phyloP scores from a whole-genome alignment of 352 stramenopile genomes.

The Peronosclerospora sorghi region DNA sequence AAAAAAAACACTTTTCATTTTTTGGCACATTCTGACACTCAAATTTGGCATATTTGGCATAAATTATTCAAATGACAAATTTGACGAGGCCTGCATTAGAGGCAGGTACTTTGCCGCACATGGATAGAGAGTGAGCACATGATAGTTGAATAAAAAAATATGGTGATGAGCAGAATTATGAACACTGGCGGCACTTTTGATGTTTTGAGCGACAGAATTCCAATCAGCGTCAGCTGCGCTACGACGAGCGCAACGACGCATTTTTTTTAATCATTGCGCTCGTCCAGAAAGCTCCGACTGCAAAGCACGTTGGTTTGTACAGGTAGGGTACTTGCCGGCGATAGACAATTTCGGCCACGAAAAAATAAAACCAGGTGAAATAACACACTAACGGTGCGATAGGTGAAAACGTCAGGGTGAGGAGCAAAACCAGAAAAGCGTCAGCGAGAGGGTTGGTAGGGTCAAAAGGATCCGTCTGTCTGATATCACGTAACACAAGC shows the following conservation, averaged over 20 bases:
- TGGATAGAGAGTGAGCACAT: constrained; percentile 44
- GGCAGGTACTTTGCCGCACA: constrained; percentile 48
- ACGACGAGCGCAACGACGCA: constrained; percentile 62
- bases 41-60: too few relatives aligned
- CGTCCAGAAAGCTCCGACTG: constrained; percentile 67
- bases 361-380: constrained; percentile 64
- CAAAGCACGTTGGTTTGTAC: constrained; percentile 45
- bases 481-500: constrained; percentile 41
- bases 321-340: constrained; percentile 57
- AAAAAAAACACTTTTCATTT: too few relatives aligned
- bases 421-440: constrained; percentile 52
- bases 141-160: constrained; percentile 56
- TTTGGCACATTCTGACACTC: too few relatives aligned
- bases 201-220: constrained; percentile 73
- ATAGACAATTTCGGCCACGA: constrained; percentile 56
- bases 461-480: constrained; percentile 45
- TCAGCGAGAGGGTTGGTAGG: constrained; percentile 48
- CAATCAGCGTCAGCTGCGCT: constrained; percentile 63
- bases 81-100: too few relatives aligned
- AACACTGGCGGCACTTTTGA: constrained; percentile 24
- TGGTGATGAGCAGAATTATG: constrained; percentile 20
- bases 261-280: constrained; percentile 62
- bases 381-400: constrained; percentile 73
- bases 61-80: too few relatives aligned
- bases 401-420: constrained; percentile 67